Evolutionary conservation across 192 early-diverging fungal genomes (phyloP), one percentile per base, ranked within the genome.

Genomic region (Podila horticola): DNA sequence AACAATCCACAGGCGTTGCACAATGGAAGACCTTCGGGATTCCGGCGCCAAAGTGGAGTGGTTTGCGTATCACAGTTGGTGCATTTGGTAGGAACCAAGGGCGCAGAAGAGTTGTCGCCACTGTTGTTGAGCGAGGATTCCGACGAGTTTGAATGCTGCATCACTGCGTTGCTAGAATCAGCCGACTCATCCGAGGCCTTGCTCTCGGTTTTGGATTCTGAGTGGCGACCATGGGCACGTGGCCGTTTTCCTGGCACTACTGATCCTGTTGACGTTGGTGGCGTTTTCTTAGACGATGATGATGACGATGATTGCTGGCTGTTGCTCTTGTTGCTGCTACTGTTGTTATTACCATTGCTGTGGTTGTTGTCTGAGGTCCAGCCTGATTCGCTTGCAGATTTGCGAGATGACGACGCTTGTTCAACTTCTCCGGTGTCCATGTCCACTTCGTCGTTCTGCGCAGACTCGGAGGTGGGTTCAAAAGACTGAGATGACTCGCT

Each of bases 1-100:
- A 94, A 99, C 66, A 99, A 83, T 1, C 98, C 98, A 75, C 98
- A 99, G 0, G 97, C 97, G 66, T 99, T 99, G 79, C 98, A 99
- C 17, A 99, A 90, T 3, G 95, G 90, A 33, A 95, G 93, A 36
- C 97, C 97, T 55, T 92, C 87, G 11, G 92, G 90, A 81, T 97
- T 91, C n/a, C 97, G 86, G 6, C 98, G 91, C 98, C 98, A 99
- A 31, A 99, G 87, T 2, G 96, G 93, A 4, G 98, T 99, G n/a
- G 91, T 93, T 33, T 92, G 95, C 2, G 95, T 97, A 48, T 75
- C 58, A 87, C 97, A 98, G 89, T 98, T 97, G 41, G 84, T 88
- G 79, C 96, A 97, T 41, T 84, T 86, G 30, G 84, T 88, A 26
- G 86, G 74, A 65, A 74, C 79, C 55, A 79, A 15, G 29, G 74